Conservation (phyloP, 345 rosid species). For the Cardamine resedifolia region DNA sequence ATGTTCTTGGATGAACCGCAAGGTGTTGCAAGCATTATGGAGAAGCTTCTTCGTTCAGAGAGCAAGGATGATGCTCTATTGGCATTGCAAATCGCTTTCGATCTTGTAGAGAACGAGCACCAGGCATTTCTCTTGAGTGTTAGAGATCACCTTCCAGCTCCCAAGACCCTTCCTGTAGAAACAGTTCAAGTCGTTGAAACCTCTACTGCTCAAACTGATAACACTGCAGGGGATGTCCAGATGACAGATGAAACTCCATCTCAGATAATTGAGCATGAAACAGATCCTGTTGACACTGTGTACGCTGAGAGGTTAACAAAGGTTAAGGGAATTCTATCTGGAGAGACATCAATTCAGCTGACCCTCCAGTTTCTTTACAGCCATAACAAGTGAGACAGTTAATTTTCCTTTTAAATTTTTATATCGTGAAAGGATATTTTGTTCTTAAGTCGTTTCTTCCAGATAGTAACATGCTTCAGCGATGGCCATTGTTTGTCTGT, state of each 20-base stretch:
- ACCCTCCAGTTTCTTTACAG: conserved; percentile 90
- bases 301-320: conserved; percentile 85
- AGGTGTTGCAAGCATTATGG: conserved; percentile 77
- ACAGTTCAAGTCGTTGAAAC: conserved; percentile 51
- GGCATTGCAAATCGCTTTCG: conserved; percentile 93
- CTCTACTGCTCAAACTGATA: conserved; percentile 54
- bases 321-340: conserved; percentile 84
- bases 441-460: neutral
- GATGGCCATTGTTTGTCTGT: conserved; percentile 29
- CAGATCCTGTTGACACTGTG: conserved; percentile 57
- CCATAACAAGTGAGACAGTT: conserved; percentile 71
- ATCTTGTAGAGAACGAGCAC: conserved; percentile 97
- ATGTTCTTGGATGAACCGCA: conserved; percentile 96
- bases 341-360: conserved; percentile 91
- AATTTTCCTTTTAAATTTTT: neutral
- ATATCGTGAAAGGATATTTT: neutral
- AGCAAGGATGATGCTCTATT: conserved; percentile 83
- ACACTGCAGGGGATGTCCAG: conserved; percentile 67
- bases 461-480: conserved; percentile 11
- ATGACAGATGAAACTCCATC: conserved; percentile 76
- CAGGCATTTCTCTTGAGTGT: conserved; percentile 94
- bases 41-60: conserved; percentile 86
- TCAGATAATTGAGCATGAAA: conserved; percentile 40
- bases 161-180: conserved; percentile 59
- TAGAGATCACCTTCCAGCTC: conserved; percentile 69